phyloP scores from a whole-genome alignment of 164 flowering plant species.

The Tetracentron sinense region DNA sequence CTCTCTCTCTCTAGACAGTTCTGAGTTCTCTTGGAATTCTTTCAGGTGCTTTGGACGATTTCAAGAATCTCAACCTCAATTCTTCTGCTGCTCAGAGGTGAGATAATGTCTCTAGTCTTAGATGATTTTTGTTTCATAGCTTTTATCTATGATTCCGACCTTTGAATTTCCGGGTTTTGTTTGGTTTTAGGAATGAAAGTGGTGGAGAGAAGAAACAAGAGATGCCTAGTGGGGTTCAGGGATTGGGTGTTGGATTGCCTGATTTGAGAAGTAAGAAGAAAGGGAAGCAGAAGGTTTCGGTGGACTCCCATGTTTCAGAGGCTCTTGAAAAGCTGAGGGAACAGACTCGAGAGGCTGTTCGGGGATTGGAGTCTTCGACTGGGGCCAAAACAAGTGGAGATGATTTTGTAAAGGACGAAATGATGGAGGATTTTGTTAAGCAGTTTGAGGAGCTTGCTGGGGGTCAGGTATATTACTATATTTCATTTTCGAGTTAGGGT shows the following conservation, averaged over 20 bases:
- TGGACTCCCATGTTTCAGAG: conserved; percentile 69
- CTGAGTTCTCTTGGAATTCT: conserved; percentile 9
- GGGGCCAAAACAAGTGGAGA: conserved; percentile 35
- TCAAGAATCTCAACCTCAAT: conserved; percentile 58
- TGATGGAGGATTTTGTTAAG: conserved; percentile 92
- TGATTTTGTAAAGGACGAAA: conserved; percentile 50
- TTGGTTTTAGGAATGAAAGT: conserved; percentile 35
- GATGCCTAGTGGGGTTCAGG: conserved; percentile 54
- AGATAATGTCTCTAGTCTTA: not conserved
- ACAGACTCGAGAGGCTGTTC: conserved; percentile 84
- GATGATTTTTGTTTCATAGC: not conserved
- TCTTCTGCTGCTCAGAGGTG: conserved; percentile 41
- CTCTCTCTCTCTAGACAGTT: not conserved
- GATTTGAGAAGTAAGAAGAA: conserved; percentile 72
- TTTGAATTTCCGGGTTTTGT: not conserved
- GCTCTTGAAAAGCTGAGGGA: conserved; percentile 85
- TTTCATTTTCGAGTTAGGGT: not conserved
- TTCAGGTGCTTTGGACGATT: conserved; percentile 90
- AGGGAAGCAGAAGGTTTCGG: conserved; percentile 62
- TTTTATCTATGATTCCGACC: not conserved
- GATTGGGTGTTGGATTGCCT: conserved; percentile 86
- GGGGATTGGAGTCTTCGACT: conserved; percentile 64
- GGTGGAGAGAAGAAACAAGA: conserved; percentile 25
- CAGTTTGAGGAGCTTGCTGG: conserved; percentile 93
- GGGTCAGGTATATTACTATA: conserved; percentile 64